Conservation (phyloP, 2,329 filamentous ascomycete species). For the Botryotinia convoluta region DNA sequence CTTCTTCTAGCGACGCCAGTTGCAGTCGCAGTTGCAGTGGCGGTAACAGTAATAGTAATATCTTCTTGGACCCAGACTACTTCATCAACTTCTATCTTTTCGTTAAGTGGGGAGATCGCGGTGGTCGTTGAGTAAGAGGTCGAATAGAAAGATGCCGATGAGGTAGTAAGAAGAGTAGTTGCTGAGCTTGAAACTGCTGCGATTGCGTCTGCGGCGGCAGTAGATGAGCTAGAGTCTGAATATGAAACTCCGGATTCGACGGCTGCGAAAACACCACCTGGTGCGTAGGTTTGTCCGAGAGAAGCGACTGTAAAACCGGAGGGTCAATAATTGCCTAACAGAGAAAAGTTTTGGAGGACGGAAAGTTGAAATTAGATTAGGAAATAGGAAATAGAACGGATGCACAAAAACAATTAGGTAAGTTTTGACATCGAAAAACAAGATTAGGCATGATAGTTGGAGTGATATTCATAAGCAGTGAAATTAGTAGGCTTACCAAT, state of each 20-base stretch:
- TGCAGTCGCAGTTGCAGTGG: not conserved
- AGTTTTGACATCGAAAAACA: not conserved
- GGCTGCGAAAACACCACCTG: slow-evolving; percentile 39
- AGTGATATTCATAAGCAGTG: not conserved
- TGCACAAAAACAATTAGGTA: not conserved
- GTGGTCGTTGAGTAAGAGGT: slow-evolving; percentile 52
- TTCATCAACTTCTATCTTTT: slow-evolving; percentile 47
- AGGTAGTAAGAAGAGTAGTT: slow-evolving; percentile 24
- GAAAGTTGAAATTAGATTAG: not conserved
- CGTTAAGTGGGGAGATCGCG: slow-evolving; percentile 39
- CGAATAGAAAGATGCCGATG: slow-evolving; percentile 41
- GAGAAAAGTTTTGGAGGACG: not conserved
- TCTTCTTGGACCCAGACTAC: slow-evolving; percentile 55
- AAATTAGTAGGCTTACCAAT: slow-evolving; percentile 12
- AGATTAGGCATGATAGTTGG: not conserved
- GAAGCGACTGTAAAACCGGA: slow-evolving; percentile 7
- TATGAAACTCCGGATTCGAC: slow-evolving; percentile 8
- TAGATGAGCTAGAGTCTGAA: not conserved
- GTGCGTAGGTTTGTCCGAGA: slow-evolving; percentile 26
- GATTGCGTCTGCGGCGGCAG: not conserved
- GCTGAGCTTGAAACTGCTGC: slow-evolving; percentile 1
- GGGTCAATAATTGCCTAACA: not conserved
- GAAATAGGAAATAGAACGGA: not conserved
- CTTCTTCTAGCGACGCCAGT: slow-evolving; percentile 5
- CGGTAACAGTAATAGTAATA: slow-evolving; percentile 38